Conservation (phyloP, 2,329 filamentous ascomycete genomes). For the Amauroascus verrucosus region DNA sequence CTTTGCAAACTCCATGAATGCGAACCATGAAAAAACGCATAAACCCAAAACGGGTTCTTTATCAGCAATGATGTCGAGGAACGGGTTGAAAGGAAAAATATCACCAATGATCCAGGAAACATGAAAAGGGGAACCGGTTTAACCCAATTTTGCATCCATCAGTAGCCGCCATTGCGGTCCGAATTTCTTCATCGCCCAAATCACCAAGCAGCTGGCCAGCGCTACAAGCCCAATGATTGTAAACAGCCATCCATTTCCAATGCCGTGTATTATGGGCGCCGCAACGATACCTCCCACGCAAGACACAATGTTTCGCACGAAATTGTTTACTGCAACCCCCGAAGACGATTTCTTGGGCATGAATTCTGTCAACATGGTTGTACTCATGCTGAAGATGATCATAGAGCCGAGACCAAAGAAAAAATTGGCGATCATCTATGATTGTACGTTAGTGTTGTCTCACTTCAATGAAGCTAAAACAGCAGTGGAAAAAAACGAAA, state of each 20-base stretch:
- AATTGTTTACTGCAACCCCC: constrained; percentile 73
- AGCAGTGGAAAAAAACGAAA: neutral
- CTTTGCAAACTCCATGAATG: too few relatives aligned
- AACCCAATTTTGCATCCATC: constrained; percentile 43
- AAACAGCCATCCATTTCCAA: constrained; percentile 68
- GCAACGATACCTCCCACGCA: constrained; percentile 61
- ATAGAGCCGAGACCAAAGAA: constrained; percentile 68
- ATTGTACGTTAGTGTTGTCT: constrained; percentile 9
- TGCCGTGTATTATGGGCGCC: constrained; percentile 57
- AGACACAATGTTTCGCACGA: constrained; percentile 66
- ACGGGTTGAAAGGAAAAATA: too few relatives aligned
- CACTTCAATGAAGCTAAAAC: neutral
- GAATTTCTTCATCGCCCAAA: constrained; percentile 53
- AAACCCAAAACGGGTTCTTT: too few relatives aligned
- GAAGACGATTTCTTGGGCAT: constrained; percentile 60
- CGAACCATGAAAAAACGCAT: too few relatives aligned
- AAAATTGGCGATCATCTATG: constrained; percentile 52
- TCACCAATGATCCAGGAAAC: too few relatives aligned
- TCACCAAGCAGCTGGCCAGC: constrained; percentile 48
- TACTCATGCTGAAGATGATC: constrained; percentile 63
- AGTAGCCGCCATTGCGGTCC: constrained; percentile 52
- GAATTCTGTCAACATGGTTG: constrained; percentile 79
- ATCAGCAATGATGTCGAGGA: too few relatives aligned
- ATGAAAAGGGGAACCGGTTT: neutral
- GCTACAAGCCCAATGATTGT: constrained; percentile 50